Percentiles rank a stretch among this genome's conserved stretches.
Conservation (phyloP, 1,139 yeast species). For the Pichia sp. region DNA sequence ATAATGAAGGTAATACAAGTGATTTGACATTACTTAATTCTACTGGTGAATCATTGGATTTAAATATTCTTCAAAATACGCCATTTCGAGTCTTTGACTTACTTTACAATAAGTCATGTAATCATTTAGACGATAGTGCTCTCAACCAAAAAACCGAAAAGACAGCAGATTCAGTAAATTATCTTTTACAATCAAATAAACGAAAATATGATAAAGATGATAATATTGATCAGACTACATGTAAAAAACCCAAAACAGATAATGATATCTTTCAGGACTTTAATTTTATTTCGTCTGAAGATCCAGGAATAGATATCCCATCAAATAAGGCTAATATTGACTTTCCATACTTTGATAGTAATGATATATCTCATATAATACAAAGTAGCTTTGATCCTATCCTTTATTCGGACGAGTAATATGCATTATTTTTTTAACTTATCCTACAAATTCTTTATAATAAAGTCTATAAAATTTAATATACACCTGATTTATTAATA, state of each 20-base stretch:
- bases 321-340: neutral
- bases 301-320: neutral
- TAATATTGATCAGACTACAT: neutral
- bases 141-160: too few species aligned
- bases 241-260: neutral
- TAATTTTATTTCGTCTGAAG: conserved; percentile 1
- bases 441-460: neutral
- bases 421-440: neutral
- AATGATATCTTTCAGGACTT: neutral
- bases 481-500: too few species aligned
- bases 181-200: neutral
- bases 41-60: neutral
- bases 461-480: conserved; percentile 1
- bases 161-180: too few species aligned
- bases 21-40: conserved; percentile 2
- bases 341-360: too few species aligned
- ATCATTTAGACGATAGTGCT: too few species aligned
- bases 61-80: neutral
- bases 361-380: neutral
- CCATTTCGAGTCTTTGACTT: neutral
- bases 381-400: conserved; percentile 11
- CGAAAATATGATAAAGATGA: neutral
- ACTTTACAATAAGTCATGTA: too few species aligned
- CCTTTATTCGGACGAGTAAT: conserved; percentile 2
- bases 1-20: neutral